Evolutionary conservation across 805 yeast genomes (phyloP).

Genomic region (Metschnikowia reukaufii): DNA sequence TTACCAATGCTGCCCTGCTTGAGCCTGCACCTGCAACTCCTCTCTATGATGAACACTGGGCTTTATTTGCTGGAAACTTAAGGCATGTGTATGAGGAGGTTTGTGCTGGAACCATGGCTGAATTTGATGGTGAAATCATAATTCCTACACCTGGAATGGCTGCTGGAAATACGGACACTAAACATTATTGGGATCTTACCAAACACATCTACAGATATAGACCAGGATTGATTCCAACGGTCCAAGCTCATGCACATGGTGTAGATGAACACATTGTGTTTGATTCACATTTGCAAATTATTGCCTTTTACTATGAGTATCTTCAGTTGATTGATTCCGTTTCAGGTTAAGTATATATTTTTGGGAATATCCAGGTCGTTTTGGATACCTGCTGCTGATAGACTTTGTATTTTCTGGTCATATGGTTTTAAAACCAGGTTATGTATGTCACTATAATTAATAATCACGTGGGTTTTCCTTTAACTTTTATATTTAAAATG

Average conservation of each 20-base stretch:
- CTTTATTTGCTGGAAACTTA: constrained; percentile 41
- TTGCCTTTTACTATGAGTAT: constrained; percentile 48
- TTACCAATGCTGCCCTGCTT: constrained; percentile 5
- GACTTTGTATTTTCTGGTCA: no score
- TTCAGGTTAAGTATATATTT: not conserved
- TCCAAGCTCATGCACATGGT: constrained; percentile 35
- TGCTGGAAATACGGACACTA: constrained; percentile 73
- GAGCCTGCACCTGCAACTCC: constrained; percentile 18
- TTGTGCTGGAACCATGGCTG: constrained; percentile 27
- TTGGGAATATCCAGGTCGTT: no score
- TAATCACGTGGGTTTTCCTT: no score
- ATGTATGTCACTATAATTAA: no score
- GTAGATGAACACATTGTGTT: constrained; percentile 59
- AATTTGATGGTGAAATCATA: constrained; percentile 25
- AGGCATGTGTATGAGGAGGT: constrained; percentile 49
- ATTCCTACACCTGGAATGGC: constrained; percentile 59
- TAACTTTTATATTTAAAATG: no score
- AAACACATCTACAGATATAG: constrained; percentile 60
- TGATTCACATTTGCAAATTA: constrained; percentile 56
- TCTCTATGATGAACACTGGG: constrained; percentile 36
- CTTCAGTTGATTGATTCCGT: constrained; percentile 17
- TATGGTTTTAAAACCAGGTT: no score
- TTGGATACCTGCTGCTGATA: no score
- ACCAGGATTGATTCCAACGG: constrained; percentile 38
- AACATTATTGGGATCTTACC: constrained; percentile 61